Conservation (phyloP, 805 yeast species). For the Candida vartiovaarae region DNA sequence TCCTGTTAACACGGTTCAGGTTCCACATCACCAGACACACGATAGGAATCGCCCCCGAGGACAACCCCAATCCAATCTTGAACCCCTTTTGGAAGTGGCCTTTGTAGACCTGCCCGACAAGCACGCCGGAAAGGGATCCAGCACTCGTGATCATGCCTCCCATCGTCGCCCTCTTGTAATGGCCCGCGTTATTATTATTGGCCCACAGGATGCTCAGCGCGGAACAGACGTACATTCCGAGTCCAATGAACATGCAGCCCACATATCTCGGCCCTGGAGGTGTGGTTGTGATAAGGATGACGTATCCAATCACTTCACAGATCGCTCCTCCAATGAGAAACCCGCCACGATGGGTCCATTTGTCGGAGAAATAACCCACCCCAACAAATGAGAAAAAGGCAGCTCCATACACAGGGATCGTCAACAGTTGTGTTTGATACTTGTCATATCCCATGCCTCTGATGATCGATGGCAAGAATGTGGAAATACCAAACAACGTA, state of each 20-base stretch:
- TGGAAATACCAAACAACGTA: conserved; percentile 37
- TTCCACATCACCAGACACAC: conserved; percentile 14
- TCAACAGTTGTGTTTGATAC: conserved; percentile 34
- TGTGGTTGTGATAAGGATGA: conserved; percentile 27
- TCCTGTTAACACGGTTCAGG: conserved; percentile 12
- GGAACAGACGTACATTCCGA: conserved; percentile 34
- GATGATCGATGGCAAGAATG: conserved; percentile 39
- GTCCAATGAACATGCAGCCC: conserved; percentile 31
- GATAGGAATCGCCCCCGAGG: conserved; percentile 18
- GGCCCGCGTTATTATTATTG: conserved; percentile 34
- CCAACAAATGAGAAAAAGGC: conserved; percentile 27
- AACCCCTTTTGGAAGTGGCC: conserved; percentile 28
- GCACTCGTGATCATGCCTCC: conserved; percentile 30
- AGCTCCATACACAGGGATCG: conserved; percentile 36
- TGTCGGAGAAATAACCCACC: conserved; percentile 28
- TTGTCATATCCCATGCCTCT: conserved; percentile 36
- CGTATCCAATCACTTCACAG: conserved; percentile 27
- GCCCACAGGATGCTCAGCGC: conserved; percentile 33
- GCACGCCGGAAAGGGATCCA: conserved; percentile 31
- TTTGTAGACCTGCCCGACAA: conserved; percentile 32
- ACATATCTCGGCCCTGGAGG: conserved; percentile 30
- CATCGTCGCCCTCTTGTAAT: conserved; percentile 33
- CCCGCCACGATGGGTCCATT: conserved; percentile 27
- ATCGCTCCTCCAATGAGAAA: conserved; percentile 29
- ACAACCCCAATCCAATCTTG: conserved; percentile 15